Conservation (phyloP, 495 filamentous ascomycete species). For the Cairneyella variabilis region DNA sequence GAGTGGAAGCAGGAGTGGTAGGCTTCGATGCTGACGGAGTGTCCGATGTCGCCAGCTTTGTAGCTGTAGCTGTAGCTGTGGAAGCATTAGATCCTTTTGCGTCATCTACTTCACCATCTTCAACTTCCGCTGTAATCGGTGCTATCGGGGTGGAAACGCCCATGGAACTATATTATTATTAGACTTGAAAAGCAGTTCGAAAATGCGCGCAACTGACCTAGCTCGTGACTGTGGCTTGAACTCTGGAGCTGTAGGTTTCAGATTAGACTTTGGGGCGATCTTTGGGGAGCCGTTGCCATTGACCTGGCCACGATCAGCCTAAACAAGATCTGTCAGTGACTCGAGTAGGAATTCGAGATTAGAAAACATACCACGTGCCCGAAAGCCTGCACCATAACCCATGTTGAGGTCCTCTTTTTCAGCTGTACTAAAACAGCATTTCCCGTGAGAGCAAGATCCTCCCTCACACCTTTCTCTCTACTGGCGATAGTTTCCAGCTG, state of each 20-base stretch:
- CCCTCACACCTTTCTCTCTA: conserved; percentile 71
- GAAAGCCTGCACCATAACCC: conserved; percentile 86
- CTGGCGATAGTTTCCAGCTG: conserved; percentile 69
- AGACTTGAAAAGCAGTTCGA: conserved; percentile 8
- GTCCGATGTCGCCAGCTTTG: not conserved
- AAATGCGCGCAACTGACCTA: conserved; percentile 26
- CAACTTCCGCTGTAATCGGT: conserved; percentile 52
- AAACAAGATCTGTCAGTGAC: no score
- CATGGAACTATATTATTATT: conserved; percentile 15
- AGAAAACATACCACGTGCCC: conserved; percentile 40
- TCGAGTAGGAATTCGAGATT: no score
- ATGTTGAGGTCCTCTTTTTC: conserved; percentile 70
- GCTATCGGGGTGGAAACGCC: conserved; percentile 31
- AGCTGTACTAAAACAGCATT: conserved; percentile 78
- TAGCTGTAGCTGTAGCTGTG: conserved; percentile 32
- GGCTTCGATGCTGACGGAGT: conserved; percentile 21
- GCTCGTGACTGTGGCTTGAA: conserved; percentile 37
- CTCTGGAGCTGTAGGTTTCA: conserved; percentile 37
- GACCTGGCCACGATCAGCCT: conserved; percentile 19
- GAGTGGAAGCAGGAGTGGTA: conserved; percentile 17
- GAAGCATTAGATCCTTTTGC: conserved; percentile 34
- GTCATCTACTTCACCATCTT: conserved; percentile 79
- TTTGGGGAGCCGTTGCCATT: conserved; percentile 12
- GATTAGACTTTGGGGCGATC: conserved; percentile 8
- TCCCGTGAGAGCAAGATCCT: conserved; percentile 89